These are phyloP conservation scores for Panaeolus papilionaceus DNA, from an alignment of 768 basidiomycete genomes.

Conservation along the genomic window DNA sequence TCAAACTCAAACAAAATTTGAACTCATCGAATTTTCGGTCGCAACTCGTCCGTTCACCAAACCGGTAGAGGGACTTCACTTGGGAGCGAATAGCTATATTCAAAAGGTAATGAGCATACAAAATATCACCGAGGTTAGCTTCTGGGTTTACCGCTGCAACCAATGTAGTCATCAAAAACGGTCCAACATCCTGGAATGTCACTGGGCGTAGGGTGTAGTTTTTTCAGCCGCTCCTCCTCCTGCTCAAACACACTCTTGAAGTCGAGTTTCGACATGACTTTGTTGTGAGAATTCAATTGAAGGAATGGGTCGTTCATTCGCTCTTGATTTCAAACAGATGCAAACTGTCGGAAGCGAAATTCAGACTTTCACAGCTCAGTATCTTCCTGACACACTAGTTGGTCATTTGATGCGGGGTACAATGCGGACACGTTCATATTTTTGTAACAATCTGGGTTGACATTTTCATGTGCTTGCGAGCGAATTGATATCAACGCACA, in stretches of 20 bases:
- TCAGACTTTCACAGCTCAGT: neutral
- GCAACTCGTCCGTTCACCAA: constrained; percentile 78
- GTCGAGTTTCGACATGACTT: constrained; percentile 46
- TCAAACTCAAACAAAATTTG: constrained; percentile 92
- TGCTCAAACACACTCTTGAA: constrained; percentile 66
- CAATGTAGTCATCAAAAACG: constrained; percentile 73
- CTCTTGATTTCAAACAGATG: constrained; percentile 1
- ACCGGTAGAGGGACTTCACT: constrained; percentile 85
- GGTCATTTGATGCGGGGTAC: constrained; percentile 6
- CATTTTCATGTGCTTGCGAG: constrained; percentile 11
- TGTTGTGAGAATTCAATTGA: neutral
- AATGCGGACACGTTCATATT: neutral
- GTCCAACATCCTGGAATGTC: constrained; percentile 86
- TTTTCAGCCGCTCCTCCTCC: constrained; percentile 69
- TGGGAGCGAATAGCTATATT: constrained; percentile 76
- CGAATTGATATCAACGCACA: neutral
- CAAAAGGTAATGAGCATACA: neutral
- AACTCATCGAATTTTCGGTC: constrained; percentile 85
- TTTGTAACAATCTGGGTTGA: neutral
- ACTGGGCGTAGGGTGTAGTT: constrained; percentile 73
- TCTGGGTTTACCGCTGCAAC: constrained; percentile 63
- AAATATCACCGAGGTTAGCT: constrained; percentile 19
- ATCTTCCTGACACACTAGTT: too few species aligned
- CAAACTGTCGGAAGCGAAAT: neutral
- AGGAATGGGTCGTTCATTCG: neutral